Conservation (phyloP, 345 rosid species). For the Sisymbrium altissimum region DNA sequence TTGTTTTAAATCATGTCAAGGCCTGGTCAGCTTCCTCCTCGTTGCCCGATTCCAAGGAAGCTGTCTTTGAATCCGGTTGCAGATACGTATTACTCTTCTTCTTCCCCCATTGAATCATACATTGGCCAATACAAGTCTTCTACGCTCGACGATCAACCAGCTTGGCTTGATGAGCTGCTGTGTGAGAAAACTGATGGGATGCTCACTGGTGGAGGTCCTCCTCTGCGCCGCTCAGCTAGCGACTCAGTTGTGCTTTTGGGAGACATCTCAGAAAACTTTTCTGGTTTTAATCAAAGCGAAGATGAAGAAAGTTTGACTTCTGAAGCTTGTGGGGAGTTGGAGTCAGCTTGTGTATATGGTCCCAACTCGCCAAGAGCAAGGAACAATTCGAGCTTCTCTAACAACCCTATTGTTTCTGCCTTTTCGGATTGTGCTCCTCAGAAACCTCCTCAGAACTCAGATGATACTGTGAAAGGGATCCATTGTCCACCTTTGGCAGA, state of each 20-base stretch:
- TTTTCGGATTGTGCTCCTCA: constrained; percentile 50
- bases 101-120: constrained; percentile 25
- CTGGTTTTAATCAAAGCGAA: constrained; percentile 36
- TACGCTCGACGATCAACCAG: constrained; percentile 52
- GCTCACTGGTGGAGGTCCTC: constrained; percentile 34
- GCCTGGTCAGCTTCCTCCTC: constrained; percentile 71
- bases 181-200: constrained; percentile 35
- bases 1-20: constrained; percentile 50
- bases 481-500: constrained; percentile 31
- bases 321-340: constrained; percentile 45
- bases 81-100: constrained; percentile 34
- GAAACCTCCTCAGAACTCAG: constrained; percentile 41
- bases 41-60: constrained; percentile 62
- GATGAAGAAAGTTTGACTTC: constrained; percentile 35
- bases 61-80: constrained; percentile 29
- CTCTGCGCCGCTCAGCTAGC: constrained; percentile 67
- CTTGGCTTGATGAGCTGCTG: constrained; percentile 66
- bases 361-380: constrained; percentile 75
- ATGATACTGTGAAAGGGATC: constrained; percentile 41
- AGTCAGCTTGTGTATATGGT: constrained; percentile 64
- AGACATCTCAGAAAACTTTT: constrained; percentile 40
- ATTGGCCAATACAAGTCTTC: constrained; percentile 42
- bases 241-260: constrained; percentile 60
- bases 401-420: constrained; percentile 57
- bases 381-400: constrained; percentile 43